Evolutionary conservation across 306 rosid species (phyloP), one percentile per base, ranked within the genome.

Genomic region (Mimosa bimucronata): DNA sequence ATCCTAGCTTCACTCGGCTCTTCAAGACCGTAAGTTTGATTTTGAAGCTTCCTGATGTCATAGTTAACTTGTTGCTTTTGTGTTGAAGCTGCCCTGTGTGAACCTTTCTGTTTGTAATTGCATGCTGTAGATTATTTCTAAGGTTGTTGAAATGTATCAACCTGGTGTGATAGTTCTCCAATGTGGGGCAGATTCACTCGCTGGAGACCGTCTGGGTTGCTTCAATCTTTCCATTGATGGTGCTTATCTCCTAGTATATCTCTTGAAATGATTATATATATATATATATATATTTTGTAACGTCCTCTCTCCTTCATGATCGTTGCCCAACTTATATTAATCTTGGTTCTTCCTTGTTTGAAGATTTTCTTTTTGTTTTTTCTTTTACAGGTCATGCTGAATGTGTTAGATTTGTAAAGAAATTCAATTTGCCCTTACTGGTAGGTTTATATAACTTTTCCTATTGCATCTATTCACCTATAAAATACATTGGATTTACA

Each of bases 221-320:
- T 95, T 95, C 96, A 95, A 95, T 89, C 99, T 95, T 85, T 95
- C 99, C 83, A 93, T 95, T 89, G 99, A 95, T 90, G 99, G 99
- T 95, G 91, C 85, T 85, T 88, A 64, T 84, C 83, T 87, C 81
- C 82, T 75, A 70, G 90, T 90, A 85, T 88, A 85, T 84, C 85
- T 80, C 85, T 66, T 75, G 66, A 80, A 79, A 66, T 72, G 77
- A 30, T 67, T 19, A 4, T 18, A 19, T 19, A n/a, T 19, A 19
- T 19, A 7, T 15, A 5, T 15, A 5, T 15, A 4, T 7, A 7
- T 14, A 4, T 14, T 3, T 25, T 45, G 66, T 46, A 9, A 29
- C 50, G 29, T 79, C 77, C 66, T 66, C 15, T 77, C 64, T 58
- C 58, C 58, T 77, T 37, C 9, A 23, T 62, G 71, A 71, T 37